Base-by-base conservation (phyloP, 2,329 filamentous ascomycete species). In the Beauveria rudraprayagi region DNA sequence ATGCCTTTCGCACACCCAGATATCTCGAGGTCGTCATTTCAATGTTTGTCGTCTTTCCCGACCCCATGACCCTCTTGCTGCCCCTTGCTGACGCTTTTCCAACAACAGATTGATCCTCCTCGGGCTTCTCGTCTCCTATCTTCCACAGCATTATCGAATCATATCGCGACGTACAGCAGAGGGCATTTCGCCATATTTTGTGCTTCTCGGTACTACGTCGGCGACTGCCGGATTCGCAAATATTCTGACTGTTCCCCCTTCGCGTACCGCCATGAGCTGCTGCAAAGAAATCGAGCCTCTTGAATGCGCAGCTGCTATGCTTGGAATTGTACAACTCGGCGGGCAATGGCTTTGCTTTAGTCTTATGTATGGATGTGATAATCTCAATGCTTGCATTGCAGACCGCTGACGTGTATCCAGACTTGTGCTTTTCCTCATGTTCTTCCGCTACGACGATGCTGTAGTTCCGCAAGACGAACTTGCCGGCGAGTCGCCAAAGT, bases 101-200 rank as follows among this genome's bases (percentile, higher is more conserved):
- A 22, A 34, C 19, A 26, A 14, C 67, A 85, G 83, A 64, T 71
- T 96, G 68, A 91, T 97, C 67, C 80, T 97, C 64, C 72, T 96
- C 67, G 93, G 93, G 61, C 92, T 97, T 68, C 80, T 97, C 64
- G 77, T 96, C 62, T 97, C 93, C 40, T 99, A 99, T 77, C 82
- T 97, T 2, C 94, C 94, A 1, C 94, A 99, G 72, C 93, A 97
- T 75, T 84, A 89, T 73, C 91, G 94, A 69, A 97, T 99, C 75
- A 90, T 96, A 67, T 80, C 83, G 46, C 85, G 92, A 60, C 85
- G 87, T 63, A 94, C 91, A 16, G 95, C 93, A 24, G 93, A 96
- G 73, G 94, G 94, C 64, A 92, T 99, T 64, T 97, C 92, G 34
- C 93, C 94, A 9, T 94, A 93, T 75, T 99, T 96, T 71, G 87